Evolutionary conservation across 2,329 filamentous ascomycete species (phyloP), one percentile per base, ranked within the genome.

Genomic region (Fusarium equiseti): DNA sequence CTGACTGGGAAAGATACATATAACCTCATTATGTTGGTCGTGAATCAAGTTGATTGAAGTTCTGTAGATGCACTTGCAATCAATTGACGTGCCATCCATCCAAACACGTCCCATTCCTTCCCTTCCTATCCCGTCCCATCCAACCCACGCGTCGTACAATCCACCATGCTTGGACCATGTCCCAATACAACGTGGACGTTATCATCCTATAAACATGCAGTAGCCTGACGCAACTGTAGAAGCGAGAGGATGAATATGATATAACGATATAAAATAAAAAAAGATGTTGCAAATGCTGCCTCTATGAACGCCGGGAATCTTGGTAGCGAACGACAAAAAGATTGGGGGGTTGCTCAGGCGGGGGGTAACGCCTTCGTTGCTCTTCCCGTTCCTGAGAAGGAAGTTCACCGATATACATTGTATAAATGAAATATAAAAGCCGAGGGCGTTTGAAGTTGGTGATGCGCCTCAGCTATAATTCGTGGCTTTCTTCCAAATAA

Each of bases 301-400:
- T 72, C 66, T 72, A 70, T 67, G 58, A 71, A 72, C 70, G 69
- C 70, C 70, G 66, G 69, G 66, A 70, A 72, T 67, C 29, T 72
- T 72, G 54, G 44, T 70, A 72, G 43, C 69, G 70, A 72, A 72
- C 51, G 70, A 72, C 62, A 70, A 55, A 67, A 59, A 63, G 50
- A 59, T 48, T 11, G 40, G 43, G 26, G 48, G 58, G 18, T 38
- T 43, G 56, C 40, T 32, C 55, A 22, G 59, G 48, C 38, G 24
- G 49, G 48, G 49, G 62, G 45, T 26, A 42, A 26, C 35, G 44
- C 44, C 29, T 59, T 58, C 35, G 20, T 45, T 48, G 35, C 18
- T 29, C 51, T 46, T 46, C 50, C 20, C 6, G 31, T 38, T 60
- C 54, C 54, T n/a, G 50, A 60, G 50, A 57, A 68, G 16, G 50